phyloP scores from a whole-genome alignment of 2,329 filamentous ascomycete genomes.

The Podosphaera aphanis region DNA sequence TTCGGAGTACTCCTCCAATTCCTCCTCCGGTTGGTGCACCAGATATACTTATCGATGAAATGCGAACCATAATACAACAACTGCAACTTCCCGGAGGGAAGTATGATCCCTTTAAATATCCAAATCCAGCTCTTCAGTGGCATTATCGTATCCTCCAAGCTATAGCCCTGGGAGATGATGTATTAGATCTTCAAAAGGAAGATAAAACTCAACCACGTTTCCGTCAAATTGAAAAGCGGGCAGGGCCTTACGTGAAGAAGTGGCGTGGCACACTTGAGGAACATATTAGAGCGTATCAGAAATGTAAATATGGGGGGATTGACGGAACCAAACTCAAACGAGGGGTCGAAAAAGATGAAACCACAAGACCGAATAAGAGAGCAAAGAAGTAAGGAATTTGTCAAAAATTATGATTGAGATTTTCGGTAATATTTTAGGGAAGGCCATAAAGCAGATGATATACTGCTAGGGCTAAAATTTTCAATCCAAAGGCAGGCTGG shows the following conservation, averaged over 20 bases:
- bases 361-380: neutral
- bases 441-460: too few species aligned
- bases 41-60: constrained; percentile 51
- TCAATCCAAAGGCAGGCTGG: too few species aligned
- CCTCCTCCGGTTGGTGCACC: constrained; percentile 32
- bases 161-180: constrained; percentile 73
- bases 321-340: constrained; percentile 20
- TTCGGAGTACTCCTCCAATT: constrained; percentile 49
- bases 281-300: constrained; percentile 11
- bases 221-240: constrained; percentile 62
- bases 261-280: constrained; percentile 49
- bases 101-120: constrained; percentile 71
- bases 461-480: too few species aligned
- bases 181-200: constrained; percentile 37
- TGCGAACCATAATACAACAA: constrained; percentile 58
- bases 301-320: constrained; percentile 2
- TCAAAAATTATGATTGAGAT: too few species aligned
- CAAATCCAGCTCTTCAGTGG: constrained; percentile 86
- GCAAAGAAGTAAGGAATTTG: too few species aligned
- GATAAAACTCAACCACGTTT: constrained; percentile 72
- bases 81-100: constrained; percentile 57
- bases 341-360: constrained; percentile 14
- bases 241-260: constrained; percentile 52
- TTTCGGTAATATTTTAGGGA: too few species aligned
- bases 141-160: constrained; percentile 89